Conservation (phyloP, 805 yeast genomes). For the Saturnispora besseyi region DNA sequence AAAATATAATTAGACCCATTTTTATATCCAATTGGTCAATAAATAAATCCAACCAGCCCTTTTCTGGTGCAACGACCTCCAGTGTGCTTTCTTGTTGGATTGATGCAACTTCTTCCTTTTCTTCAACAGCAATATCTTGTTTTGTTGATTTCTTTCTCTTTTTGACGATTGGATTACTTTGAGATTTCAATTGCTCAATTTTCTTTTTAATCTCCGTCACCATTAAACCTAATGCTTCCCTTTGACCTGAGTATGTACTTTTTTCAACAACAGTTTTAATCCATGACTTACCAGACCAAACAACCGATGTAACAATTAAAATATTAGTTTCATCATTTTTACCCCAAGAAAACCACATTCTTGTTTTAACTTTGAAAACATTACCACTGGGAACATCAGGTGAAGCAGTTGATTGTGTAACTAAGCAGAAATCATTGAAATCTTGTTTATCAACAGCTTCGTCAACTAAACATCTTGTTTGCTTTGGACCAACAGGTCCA, state of each 20-base stretch:
- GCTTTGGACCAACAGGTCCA: slow-evolving; percentile 69
- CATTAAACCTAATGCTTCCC: slow-evolving; percentile 43
- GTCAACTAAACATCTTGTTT: slow-evolving; percentile 54
- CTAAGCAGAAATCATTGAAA: slow-evolving; percentile 37
- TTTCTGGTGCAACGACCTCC: slow-evolving; percentile 5
- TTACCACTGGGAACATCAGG: slow-evolving; percentile 83
- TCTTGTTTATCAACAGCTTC: slow-evolving; percentile 51
- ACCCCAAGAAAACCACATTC: slow-evolving; percentile 55
- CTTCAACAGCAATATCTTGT: slow-evolving; percentile 1
- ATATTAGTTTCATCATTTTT: slow-evolving; percentile 44
- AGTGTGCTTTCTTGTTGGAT: slow-evolving; percentile 5
- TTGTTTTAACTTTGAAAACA: slow-evolving; percentile 54
- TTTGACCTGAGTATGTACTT: slow-evolving; percentile 66
- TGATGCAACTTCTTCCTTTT: not conserved
- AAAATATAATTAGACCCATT: slow-evolving; percentile 14
- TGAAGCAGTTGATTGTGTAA: slow-evolving; percentile 51
- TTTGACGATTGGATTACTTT: slow-evolving; percentile 18
- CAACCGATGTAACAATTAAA: slow-evolving; percentile 44
- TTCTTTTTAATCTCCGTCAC: slow-evolving; percentile 38
- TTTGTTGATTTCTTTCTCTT: slow-evolving; percentile 8
- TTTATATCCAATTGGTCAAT: slow-evolving; percentile 20
- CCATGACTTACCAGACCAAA: slow-evolving; percentile 76
- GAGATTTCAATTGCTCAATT: slow-evolving; percentile 23
- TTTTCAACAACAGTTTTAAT: slow-evolving; percentile 67
- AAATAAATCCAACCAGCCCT: slow-evolving; percentile 6